These are phyloP conservation scores for Luffa acutangula DNA, from an alignment of 306 rosid species.

Conservation along the genomic window DNA sequence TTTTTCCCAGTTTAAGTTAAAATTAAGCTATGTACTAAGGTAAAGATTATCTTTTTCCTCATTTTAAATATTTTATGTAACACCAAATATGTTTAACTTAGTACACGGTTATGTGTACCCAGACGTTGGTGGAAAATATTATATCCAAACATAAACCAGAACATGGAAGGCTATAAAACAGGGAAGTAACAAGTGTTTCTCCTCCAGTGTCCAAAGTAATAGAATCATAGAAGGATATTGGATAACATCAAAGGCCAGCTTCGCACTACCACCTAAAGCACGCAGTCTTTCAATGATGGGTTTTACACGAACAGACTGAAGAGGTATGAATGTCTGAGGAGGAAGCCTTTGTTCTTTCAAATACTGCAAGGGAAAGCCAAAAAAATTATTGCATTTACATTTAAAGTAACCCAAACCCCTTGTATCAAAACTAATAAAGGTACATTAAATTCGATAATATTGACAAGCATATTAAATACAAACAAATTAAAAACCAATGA, in stretches of 20 bases:
- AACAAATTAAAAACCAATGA: background rate
- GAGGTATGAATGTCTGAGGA: constrained; percentile 99
- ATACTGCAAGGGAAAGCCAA: constrained; percentile 50
- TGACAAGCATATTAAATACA: background rate
- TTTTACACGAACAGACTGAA: constrained; percentile 90
- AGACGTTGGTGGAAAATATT: background rate
- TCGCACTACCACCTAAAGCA: constrained; percentile 69
- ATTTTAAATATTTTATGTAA: background rate
- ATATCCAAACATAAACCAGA: background rate
- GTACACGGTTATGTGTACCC: background rate
- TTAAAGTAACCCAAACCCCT: background rate
- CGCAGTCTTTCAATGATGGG: constrained; percentile 91
- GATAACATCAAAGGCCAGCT: constrained; percentile 82
- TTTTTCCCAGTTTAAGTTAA: background rate
- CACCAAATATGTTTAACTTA: background rate
- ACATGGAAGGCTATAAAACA: background rate
- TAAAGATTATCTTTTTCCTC: background rate
- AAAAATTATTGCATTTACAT: constrained; percentile 13
- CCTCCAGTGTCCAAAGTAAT: background rate
- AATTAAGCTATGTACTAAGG: background rate
- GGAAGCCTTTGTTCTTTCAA: constrained; percentile 99
- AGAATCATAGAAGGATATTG: constrained; percentile 66
- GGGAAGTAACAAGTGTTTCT: background rate
- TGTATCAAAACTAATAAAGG: background rate
- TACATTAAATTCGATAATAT: background rate